Evolutionary conservation across 2,329 filamentous ascomycete genomes (phyloP).

Genomic region (Aureobasidium melanogenum): DNA sequence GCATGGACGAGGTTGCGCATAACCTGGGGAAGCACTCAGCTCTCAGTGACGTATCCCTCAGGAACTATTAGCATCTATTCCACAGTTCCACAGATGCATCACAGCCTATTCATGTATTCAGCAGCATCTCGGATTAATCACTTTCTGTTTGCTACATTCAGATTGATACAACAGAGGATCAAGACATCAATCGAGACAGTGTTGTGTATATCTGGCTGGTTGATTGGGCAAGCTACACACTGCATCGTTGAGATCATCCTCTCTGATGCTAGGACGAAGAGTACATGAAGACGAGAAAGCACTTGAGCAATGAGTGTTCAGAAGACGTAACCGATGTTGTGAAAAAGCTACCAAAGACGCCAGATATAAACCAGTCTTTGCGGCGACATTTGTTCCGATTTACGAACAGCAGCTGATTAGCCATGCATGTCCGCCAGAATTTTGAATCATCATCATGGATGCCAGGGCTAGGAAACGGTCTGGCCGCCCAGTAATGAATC

Average conservation of each 20-base stretch:
- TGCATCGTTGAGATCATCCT: not conserved
- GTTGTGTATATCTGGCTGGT: too few relatives aligned
- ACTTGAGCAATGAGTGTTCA: not conserved
- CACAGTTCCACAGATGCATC: not conserved
- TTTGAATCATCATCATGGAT: constrained; percentile 12
- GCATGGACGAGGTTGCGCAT: not conserved
- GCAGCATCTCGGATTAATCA: not conserved
- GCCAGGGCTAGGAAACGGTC: constrained; percentile 9
- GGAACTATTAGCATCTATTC: not conserved
- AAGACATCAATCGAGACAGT: not conserved
- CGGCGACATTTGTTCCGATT: constrained; percentile 8
- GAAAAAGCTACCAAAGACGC: constrained; percentile 14
- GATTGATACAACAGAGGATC: not conserved
- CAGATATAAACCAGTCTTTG: constrained; percentile 11
- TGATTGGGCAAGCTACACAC: too few relatives aligned
- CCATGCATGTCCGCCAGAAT: constrained; percentile 7
- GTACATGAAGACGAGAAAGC: not conserved
- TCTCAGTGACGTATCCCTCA: not conserved
- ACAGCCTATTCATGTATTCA: not conserved
- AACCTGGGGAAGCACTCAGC: not conserved
- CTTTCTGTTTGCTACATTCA: not conserved
- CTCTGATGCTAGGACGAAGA: not conserved
- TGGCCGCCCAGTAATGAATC: constrained; percentile 3
- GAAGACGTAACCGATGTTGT: constrained; percentile 12
- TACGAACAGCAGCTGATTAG: constrained; percentile 7